Percentiles rank a stretch among this genome's conserved stretches.
phyloP scores from a whole-genome alignment of 129 eudicot genomes.

The Calendula officinalis region DNA sequence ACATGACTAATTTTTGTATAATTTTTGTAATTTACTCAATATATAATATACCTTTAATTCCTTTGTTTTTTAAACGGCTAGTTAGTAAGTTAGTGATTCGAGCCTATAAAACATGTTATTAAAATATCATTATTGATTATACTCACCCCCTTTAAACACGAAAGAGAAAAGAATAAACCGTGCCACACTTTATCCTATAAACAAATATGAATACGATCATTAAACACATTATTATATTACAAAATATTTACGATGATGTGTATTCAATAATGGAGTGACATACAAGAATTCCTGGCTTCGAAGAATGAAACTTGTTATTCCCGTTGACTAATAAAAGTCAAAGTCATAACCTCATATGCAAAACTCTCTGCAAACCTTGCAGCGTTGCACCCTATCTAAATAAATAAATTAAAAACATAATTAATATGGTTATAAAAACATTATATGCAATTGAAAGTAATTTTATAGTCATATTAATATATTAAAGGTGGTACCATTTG shows the following conservation, averaged over 20 bases:
- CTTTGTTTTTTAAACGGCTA: too few relatives aligned
- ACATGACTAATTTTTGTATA: too few relatives aligned
- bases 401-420: not conserved
- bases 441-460: not conserved
- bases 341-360: not conserved
- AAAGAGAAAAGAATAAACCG: conserved; percentile 17
- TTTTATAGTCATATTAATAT: too few relatives aligned
- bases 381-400: not conserved
- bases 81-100: too few relatives aligned
- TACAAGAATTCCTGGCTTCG: conserved; percentile 14
- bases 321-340: conserved; percentile 22
- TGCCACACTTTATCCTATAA: conserved; percentile 5
- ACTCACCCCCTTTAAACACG: not conserved
- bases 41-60: too few relatives aligned
- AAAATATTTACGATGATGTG: not conserved
- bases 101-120: not conserved
- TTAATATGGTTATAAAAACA: not conserved
- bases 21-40: not conserved
- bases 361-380: not conserved
- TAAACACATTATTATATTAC: not conserved
- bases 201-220: conserved; percentile 11
- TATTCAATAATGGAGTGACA: conserved; percentile 4
- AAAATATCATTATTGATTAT: not conserved
- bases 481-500: too few relatives aligned
- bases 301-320: conserved; percentile 13